Conservation (phyloP, 2,329 filamentous ascomycete genomes). For the Leptodontidium sp. region DNA sequence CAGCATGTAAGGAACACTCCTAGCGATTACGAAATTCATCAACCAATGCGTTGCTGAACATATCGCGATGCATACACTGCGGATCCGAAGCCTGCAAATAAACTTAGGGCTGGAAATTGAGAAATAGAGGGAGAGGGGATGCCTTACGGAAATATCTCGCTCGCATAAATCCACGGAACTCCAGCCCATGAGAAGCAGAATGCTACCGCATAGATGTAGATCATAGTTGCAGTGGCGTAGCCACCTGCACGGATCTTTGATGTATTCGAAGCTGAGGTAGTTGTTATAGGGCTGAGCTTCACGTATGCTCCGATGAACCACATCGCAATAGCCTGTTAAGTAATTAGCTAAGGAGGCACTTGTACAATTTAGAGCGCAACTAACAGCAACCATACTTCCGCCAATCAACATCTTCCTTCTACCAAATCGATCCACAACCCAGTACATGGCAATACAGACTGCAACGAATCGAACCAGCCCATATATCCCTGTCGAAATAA, state of each 20-base stretch:
- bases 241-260: no score
- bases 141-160: constrained; percentile 67
- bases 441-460: constrained; percentile 69
- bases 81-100: not conserved
- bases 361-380: not conserved
- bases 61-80: not conserved
- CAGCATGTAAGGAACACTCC: constrained; percentile 38
- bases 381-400: not conserved
- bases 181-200: constrained; percentile 75
- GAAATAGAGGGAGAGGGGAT: no score
- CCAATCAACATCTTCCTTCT: constrained; percentile 62
- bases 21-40: constrained; percentile 75
- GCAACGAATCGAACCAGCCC: constrained; percentile 73
- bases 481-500: constrained; percentile 77
- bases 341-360: not conserved
- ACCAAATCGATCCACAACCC: constrained; percentile 70
- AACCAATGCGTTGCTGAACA: constrained; percentile 61
- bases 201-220: constrained; percentile 73
- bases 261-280: no score
- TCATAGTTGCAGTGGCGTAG: constrained; percentile 56
- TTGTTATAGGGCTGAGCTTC: not conserved
- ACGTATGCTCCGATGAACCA: not conserved
- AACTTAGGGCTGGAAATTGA: not conserved
- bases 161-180: constrained; percentile 74
- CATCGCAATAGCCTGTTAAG: not conserved